Evolutionary conservation across 1,284 basidiomycete genomes (phyloP), one percentile per base, ranked within the genome.

Genomic region (Agroathelia rolfsii): DNA sequence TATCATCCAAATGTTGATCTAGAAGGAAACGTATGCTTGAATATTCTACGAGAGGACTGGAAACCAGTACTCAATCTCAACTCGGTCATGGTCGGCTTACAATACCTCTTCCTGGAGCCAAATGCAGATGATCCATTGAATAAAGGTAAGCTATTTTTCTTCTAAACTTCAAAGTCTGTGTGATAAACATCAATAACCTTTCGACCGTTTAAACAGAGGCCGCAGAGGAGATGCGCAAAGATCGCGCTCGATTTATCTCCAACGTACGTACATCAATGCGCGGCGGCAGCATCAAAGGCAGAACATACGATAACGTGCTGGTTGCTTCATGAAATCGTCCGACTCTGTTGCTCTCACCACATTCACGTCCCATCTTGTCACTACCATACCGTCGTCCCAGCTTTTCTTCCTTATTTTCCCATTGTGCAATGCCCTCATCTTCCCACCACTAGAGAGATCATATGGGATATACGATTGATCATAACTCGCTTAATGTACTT

Each of bases 21-120:
- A 21, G 89, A 97, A 52, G 93, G 93, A 31, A 96, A 96, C 46
- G 90, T 97, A 23, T 94, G 89, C 61, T 56, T 94, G 51, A 98
- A 98, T 64, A 97, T 98, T 49, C 71, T 98, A 39, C 78, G 95
- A 55, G 95, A 98, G 66, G 95, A 98, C 63, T 99, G 95, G 95
- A 99, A 99, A 54, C 95, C 95, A 10, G 95, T 97, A 3, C 69
- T 98, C 33, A 97, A 96, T 58, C 70, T 97, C 36, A 96, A 92
- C 56, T 88, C 90, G 22, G 87, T 98, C 42, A 92, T 96, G 81
- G 89, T 97, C 43, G 95, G 95, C 22, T 62, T 99, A 39, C 93
- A 98, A 55, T 98, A 96, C 55, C 73, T 99, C 28, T 98, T 99
- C 71, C 67, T 98, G 37, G 95, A 98, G 57, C 94, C 95, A 10